Evolutionary conservation across 23 red algal genomes (phyloP).

Genomic region (Agarophyton chilense): DNA sequence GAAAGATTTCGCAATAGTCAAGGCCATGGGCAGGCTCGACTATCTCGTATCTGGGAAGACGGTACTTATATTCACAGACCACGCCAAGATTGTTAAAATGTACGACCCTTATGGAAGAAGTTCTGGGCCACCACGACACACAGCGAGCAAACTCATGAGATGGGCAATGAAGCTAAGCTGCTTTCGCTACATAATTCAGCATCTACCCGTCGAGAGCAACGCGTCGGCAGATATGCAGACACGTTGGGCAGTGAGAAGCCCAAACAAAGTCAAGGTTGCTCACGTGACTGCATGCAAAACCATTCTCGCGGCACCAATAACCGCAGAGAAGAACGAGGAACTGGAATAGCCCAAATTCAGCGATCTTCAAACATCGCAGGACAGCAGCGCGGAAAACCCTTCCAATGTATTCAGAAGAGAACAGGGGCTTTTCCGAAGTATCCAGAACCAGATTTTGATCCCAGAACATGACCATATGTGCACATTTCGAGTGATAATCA

Average conservation of each 20-base stretch:
- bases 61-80: neutral
- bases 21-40: neutral
- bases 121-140: neutral
- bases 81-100: slow-evolving; percentile 1
- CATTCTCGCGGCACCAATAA: slow-evolving; percentile 7
- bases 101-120: slow-evolving; percentile 14
- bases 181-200: neutral
- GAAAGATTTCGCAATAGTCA: slow-evolving; percentile 2
- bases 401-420: neutral
- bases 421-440: neutral
- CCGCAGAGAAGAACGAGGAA: neutral
- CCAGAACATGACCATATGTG: neutral
- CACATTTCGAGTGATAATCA: neutral
- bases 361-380: neutral
- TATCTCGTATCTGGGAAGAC: neutral
- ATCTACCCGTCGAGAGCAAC: neutral
- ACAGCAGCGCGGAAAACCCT: neutral
- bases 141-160: slow-evolving; percentile 12
- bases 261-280: neutral
- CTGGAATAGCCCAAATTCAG: neutral
- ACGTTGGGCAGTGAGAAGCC: slow-evolving; percentile 6
- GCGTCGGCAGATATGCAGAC: neutral
- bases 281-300: neutral
- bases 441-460: neutral
- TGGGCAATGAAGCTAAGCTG: slow-evolving; percentile 33